phyloP scores from a whole-genome alignment of 2,329 filamentous ascomycete species.

The Penicillium thymicola region DNA sequence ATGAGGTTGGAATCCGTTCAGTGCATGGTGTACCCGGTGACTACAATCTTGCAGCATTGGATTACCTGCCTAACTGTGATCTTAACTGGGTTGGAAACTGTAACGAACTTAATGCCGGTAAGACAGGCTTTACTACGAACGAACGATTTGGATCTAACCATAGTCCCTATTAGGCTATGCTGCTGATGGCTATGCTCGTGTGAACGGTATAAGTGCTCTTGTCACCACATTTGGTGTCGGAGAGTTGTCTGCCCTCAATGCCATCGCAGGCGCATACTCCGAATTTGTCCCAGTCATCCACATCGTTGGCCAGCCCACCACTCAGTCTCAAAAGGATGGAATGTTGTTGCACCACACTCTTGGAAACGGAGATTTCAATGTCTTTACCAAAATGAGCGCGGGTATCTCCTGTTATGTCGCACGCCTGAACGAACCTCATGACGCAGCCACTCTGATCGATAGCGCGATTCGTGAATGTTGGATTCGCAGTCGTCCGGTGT shows the following conservation, averaged over 20 bases:
- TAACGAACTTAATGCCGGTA: constrained; percentile 60
- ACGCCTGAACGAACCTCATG: constrained; percentile 65
- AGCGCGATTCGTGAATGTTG: constrained; percentile 72
- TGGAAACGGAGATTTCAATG: constrained; percentile 74
- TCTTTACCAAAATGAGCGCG: constrained; percentile 75
- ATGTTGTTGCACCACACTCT: constrained; percentile 64
- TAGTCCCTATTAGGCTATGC: constrained; percentile 57
- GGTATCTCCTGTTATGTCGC: constrained; percentile 69
- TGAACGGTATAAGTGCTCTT: constrained; percentile 67
- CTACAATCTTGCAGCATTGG: constrained; percentile 64
- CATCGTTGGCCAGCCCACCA: constrained; percentile 55
- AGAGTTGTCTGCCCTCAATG: constrained; percentile 66
- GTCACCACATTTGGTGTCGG: constrained; percentile 74
- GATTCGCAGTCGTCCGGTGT: constrained; percentile 72
- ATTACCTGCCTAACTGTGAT: constrained; percentile 55
- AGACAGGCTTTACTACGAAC: background rate
- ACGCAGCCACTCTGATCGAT: constrained; percentile 74
- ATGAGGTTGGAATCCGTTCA: constrained; percentile 48
- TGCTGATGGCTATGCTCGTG: constrained; percentile 74
- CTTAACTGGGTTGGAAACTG: constrained; percentile 60
- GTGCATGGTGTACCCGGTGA: constrained; percentile 58
- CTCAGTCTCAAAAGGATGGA: constrained; percentile 47
- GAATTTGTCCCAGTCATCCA: constrained; percentile 68
- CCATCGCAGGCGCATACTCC: constrained; percentile 69
- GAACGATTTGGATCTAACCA: background rate